Conservation (phyloP, 1,284 basidiomycete genomes). For the Marasmius sp. region DNA sequence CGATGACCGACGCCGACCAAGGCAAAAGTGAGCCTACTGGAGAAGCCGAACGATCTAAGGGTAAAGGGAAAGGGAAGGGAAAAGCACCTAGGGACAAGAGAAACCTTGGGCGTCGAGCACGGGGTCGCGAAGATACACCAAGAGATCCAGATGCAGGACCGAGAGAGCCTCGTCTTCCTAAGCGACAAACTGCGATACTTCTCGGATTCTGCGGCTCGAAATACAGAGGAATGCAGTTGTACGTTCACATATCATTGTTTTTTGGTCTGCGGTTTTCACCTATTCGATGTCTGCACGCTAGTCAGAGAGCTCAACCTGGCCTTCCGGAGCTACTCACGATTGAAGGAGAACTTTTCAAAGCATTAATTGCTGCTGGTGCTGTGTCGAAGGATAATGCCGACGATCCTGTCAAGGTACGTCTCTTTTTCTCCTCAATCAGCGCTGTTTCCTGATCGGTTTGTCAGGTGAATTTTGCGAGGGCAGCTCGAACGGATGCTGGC, state of each 20-base stretch:
- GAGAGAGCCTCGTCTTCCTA: slow-evolving; percentile 60
- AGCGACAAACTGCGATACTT: slow-evolving; percentile 70
- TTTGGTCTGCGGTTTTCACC: slow-evolving; percentile 4
- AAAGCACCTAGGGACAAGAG: slow-evolving; percentile 25
- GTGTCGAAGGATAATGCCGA: slow-evolving; percentile 92
- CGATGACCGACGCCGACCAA: background rate
- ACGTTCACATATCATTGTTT: slow-evolving; percentile 27
- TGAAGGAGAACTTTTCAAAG: slow-evolving; percentile 88
- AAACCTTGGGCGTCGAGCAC: slow-evolving; percentile 28
- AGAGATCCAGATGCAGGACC: slow-evolving; percentile 16
- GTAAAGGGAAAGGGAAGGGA: slow-evolving; percentile 16
- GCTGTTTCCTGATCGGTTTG: background rate
- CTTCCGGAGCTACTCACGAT: slow-evolving; percentile 79
- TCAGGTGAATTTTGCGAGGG: slow-evolving; percentile 82
- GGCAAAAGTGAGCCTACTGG: background rate
- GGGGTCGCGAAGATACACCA: slow-evolving; percentile 25
- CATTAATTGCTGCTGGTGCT: slow-evolving; percentile 86
- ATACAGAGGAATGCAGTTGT: slow-evolving; percentile 97
- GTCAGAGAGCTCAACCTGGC: slow-evolving; percentile 26
- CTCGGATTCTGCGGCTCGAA: slow-evolving; percentile 81
- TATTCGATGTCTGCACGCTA: slow-evolving; percentile 1
- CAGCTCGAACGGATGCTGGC: slow-evolving; percentile 95
- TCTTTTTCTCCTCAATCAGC: background rate
- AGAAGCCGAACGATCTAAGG: background rate
- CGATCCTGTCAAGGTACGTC: slow-evolving; percentile 80